A percentile compares a stretch with the other conserved stretches of the same genome.
Conservation (phyloP, 2,329 filamentous ascomycete genomes). For the Penicillium rolfsii region DNA sequence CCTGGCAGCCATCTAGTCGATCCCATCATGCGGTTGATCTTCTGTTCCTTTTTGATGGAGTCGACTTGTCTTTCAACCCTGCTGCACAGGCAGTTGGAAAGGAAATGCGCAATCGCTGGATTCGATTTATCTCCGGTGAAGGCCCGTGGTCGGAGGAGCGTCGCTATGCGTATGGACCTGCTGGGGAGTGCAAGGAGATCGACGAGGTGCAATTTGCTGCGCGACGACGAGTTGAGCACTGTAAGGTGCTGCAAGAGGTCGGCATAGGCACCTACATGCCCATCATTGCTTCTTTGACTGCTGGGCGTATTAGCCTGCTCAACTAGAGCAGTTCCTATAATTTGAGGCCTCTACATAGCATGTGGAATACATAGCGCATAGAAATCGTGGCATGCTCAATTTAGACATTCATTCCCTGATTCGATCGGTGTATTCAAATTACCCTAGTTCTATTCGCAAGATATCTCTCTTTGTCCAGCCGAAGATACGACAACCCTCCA, state of each 20-base stretch:
- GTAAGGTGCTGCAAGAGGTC: slow-evolving; percentile 36
- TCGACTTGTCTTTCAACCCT: slow-evolving; percentile 43
- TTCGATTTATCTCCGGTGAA: slow-evolving; percentile 42
- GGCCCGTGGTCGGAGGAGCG: slow-evolving; percentile 42
- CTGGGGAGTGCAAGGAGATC: slow-evolving; percentile 41
- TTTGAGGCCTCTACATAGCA: no score
- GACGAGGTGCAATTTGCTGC: slow-evolving; percentile 37
- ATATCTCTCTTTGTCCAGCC: not conserved
- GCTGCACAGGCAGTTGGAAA: slow-evolving; percentile 39
- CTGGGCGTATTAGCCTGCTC: slow-evolving; percentile 49
- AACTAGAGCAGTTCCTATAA: slow-evolving; percentile 32
- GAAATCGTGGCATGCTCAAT: not conserved
- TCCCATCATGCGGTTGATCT: slow-evolving; percentile 55
- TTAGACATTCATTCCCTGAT: not conserved
- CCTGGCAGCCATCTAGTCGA: slow-evolving; percentile 52
- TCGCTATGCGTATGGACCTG: slow-evolving; percentile 47
- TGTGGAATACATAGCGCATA: not conserved
- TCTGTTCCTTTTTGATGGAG: slow-evolving; percentile 49
- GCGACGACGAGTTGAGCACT: slow-evolving; percentile 39
- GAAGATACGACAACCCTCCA: not conserved
- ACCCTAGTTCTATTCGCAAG: not conserved
- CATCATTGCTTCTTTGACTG: slow-evolving; percentile 39
- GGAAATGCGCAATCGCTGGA: slow-evolving; percentile 48
- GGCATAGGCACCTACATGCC: slow-evolving; percentile 36
- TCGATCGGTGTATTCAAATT: not conserved